Conservation (phyloP, 768 basidiomycete genomes). For the Lactifluus subvellereus region DNA sequence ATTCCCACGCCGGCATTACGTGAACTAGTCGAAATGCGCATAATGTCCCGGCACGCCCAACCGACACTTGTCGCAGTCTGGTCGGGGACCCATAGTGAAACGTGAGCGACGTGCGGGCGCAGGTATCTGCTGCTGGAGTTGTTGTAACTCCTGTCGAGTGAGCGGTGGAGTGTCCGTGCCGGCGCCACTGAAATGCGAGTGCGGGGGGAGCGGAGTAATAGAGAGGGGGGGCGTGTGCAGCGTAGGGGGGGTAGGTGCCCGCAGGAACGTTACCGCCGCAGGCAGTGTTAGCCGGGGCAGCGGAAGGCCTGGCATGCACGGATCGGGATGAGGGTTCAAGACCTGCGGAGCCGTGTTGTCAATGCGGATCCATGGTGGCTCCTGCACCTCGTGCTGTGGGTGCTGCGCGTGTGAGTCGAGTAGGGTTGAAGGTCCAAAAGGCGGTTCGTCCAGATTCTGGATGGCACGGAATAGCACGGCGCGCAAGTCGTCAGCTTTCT, state of each 20-base stretch:
- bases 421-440: conserved; percentile 1
- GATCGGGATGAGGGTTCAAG: not conserved
- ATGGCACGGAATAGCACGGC: conserved; percentile 10
- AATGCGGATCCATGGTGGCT: conserved; percentile 22
- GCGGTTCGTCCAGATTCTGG: conserved; percentile 17
- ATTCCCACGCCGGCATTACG: not conserved
- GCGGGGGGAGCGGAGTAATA: conserved; percentile 1
- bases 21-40: conserved; percentile 52
- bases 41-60: conserved; percentile 65
- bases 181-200: conserved; percentile 15
- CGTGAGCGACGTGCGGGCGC: conserved; percentile 38
- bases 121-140: conserved; percentile 1
- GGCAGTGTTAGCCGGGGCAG: not conserved
- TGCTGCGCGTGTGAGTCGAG: conserved; percentile 16
- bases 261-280: not conserved
- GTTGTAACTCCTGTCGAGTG: conserved; percentile 20
- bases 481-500: conserved; percentile 1
- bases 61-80: conserved; percentile 62
- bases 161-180: conserved; percentile 21
- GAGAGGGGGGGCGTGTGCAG: conserved; percentile 9
- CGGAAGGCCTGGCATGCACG: not conserved
- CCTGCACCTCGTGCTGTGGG: conserved; percentile 8
- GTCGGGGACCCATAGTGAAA: conserved; percentile 66
- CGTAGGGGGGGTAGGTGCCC: not conserved
- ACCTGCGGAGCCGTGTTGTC: conserved; percentile 30